phyloP scores from a whole-genome alignment of 2,329 filamentous ascomycete genomes.

The Colletotrichum chrysophilum region DNA sequence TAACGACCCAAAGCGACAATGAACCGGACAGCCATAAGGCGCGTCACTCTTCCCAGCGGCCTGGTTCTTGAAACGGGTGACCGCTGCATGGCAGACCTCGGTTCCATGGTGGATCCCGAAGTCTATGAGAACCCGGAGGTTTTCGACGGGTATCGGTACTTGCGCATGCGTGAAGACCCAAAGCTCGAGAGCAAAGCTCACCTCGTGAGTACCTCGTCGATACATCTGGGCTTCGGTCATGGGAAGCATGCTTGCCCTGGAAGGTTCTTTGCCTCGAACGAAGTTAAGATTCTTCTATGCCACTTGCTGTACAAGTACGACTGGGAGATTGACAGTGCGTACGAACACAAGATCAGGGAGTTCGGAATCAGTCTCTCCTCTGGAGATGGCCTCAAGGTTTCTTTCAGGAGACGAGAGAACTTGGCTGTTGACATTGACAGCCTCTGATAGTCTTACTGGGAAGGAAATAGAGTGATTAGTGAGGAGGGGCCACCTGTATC shows the following conservation, averaged over 20 bases:
- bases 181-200: neutral
- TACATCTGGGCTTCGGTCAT: neutral
- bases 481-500: neutral
- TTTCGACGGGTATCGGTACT: neutral
- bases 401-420: neutral
- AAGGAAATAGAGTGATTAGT: accelerated
- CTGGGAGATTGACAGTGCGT: neutral
- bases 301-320: neutral
- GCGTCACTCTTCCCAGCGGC: neutral
- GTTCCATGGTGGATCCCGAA: neutral
- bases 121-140: neutral
- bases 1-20: neutral
- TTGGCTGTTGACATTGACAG: neutral
- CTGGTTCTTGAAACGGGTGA: neutral
- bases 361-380: neutral
- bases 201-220: neutral
- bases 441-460: neutral
- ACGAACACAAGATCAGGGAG: neutral
- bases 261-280: neutral
- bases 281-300: neutral
- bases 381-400: neutral
- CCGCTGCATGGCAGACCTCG: neutral
- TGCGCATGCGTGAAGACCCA: neutral
- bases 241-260: neutral
- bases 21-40: neutral